A percentile compares a stretch with the other conserved stretches of the same genome.
These are phyloP conservation scores for Excoecaria cochinchinensis DNA, from an alignment of 345 rosid genomes.

Conservation along the genomic window DNA sequence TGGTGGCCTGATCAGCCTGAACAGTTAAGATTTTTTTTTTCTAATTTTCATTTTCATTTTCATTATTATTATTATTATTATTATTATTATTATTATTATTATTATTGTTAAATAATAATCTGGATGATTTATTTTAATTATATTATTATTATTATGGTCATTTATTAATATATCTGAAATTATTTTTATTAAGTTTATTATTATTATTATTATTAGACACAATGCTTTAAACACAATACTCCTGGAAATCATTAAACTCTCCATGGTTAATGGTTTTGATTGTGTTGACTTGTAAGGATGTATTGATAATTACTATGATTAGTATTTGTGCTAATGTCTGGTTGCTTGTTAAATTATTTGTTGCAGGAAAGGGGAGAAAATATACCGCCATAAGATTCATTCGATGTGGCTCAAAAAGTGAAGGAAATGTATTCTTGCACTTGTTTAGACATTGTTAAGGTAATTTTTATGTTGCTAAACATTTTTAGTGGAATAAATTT, in stretches of 20 bases:
- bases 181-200: too few relatives aligned
- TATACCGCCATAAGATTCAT: slow-evolving; percentile 92
- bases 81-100: too few relatives aligned
- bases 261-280: not conserved
- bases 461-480: slow-evolving; percentile 27
- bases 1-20: too few relatives aligned
- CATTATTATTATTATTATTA: too few relatives aligned
- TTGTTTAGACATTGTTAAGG: slow-evolving; percentile 95
- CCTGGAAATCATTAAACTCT: not conserved
- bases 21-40: too few relatives aligned
- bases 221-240: not conserved
- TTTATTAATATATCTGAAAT: too few relatives aligned
- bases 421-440: slow-evolving; percentile 93
- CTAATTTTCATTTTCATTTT: too few relatives aligned
- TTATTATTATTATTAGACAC: too few relatives aligned
- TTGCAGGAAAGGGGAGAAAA: slow-evolving; percentile 97
- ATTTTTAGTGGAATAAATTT: not conserved
- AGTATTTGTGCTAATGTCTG: slow-evolving; percentile 9
- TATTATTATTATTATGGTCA: too few relatives aligned
- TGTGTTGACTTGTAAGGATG: not conserved
- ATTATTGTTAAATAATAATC: too few relatives aligned
- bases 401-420: slow-evolving; percentile 91
- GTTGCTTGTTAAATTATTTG: slow-evolving; percentile 26
- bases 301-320: not conserved
- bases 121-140: too few relatives aligned